Base-by-base conservation (phyloP, 306 rosid species). In the Quercus bicolor region DNA sequence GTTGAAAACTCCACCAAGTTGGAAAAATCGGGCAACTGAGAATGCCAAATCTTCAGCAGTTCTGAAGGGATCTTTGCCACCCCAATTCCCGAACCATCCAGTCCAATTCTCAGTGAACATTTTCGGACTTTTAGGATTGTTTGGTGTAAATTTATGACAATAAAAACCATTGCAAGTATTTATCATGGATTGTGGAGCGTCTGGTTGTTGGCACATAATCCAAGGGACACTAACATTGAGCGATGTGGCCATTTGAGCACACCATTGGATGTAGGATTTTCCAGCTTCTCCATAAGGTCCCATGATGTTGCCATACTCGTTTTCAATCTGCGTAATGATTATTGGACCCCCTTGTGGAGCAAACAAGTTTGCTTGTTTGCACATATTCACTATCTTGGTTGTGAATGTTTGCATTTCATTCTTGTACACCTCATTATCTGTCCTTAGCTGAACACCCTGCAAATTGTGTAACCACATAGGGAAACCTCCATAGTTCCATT, bases 401-500 rank as follows among this genome's bases (percentile, higher is more conserved):
- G 82, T 80, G 75, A 75, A 85, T 26, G 19, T 28, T 75, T 83
- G 61, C 85, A 86, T 75, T 51, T 86, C 79, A 4, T 80, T 40
- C 45, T 40, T 80, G 65, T 55, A 83, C 1, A 77, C 51, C 16
- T 24, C 24, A 12, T 78, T 83, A 11, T 80, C 45, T 0, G 79
- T 80, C 4, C 85, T 75, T 12, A 83, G 12, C 12, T 80, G 51
- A 26, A 86, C 60, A 1, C 78, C 61, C 0, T 80, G 83, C 31
- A 83, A 61, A 23, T 77, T 81, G 24, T 73, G 79, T n/a, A 83
- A 45, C 84, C 86, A 85, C 61, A 75, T 1, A 12, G 88, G 84
- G 28, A 85, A 80, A 16, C 86, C 86, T 40, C 89, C 86, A 20
- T 82, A 78, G 78, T 73, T 84, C 86, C 83, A 83, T 56, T 83